A percentile compares a stretch with the other conserved stretches of the same genome.
Conservation (phyloP, 2,329 filamentous ascomycete genomes). For the Annulohypoxylon truncatum region DNA sequence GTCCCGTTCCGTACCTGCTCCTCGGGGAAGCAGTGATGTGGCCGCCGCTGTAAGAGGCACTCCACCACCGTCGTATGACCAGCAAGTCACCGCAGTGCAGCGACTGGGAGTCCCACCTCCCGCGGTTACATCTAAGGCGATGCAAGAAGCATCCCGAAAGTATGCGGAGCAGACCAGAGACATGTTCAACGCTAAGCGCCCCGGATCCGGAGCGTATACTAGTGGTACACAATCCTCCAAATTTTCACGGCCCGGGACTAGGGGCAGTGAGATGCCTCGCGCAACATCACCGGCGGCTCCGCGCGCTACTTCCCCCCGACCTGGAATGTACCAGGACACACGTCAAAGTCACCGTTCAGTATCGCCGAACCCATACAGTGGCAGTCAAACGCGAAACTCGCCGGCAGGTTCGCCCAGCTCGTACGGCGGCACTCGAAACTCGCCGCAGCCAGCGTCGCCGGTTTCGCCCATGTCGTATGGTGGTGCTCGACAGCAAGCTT, state of each 20-base stretch:
- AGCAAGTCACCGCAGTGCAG: conserved; percentile 67
- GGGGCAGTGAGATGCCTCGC: conserved; percentile 68
- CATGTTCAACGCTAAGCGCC: conserved; percentile 70
- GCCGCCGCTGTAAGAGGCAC: conserved; percentile 75
- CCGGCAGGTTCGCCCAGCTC: conserved; percentile 42
- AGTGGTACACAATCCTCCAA: conserved; percentile 48
- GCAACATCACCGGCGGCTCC: conserved; percentile 76
- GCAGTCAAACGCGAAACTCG: conserved; percentile 48
- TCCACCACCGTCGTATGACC: conserved; percentile 88
- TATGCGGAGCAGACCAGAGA: conserved; percentile 85
- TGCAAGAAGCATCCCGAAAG: conserved; percentile 94
- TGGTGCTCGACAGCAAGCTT: conserved; percentile 46
- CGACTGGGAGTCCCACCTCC: conserved; percentile 89
- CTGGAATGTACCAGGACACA: conserved; percentile 62
- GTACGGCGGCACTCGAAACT: conserved; percentile 32
- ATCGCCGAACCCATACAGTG: conserved; percentile 46
- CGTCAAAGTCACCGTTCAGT: conserved; percentile 49
- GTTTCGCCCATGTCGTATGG: conserved; percentile 39
- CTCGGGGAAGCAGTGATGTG: conserved; percentile 56
- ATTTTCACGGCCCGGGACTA: conserved; percentile 67
- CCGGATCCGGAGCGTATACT: conserved; percentile 53
- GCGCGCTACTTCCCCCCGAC: conserved; percentile 72
- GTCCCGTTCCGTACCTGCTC: conserved; percentile 56
- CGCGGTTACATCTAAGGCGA: conserved; percentile 90
- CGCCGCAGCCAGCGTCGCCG: conserved; percentile 39